Conservation (phyloP, 2,329 filamentous ascomycete genomes). For the Trichoderma semiorbis region DNA sequence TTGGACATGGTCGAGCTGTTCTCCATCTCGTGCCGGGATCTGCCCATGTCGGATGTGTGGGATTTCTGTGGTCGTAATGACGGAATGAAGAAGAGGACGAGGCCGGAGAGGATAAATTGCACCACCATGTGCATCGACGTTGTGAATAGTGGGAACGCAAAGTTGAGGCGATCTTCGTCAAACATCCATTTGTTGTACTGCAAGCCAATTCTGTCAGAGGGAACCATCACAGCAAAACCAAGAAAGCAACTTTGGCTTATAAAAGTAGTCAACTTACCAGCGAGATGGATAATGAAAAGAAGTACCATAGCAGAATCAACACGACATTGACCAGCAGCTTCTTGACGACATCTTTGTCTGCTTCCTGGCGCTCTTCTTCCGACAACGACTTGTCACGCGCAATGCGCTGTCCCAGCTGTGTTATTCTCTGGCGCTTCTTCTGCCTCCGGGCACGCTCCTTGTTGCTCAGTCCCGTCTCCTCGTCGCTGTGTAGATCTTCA, state of each 20-base stretch:
- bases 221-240: background rate
- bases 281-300: slow-evolving; percentile 91
- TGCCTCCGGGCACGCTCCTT: slow-evolving; percentile 67
- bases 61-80: slow-evolving; percentile 66
- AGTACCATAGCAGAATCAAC: slow-evolving; percentile 83
- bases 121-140: slow-evolving; percentile 95
- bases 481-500: slow-evolving; percentile 76
- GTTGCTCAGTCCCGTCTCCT: slow-evolving; percentile 81
- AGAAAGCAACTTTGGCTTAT: background rate
- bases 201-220: slow-evolving; percentile 21
- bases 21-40: slow-evolving; percentile 51
- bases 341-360: slow-evolving; percentile 69
- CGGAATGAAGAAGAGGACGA: slow-evolving; percentile 79
- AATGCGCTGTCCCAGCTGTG: slow-evolving; percentile 66
- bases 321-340: slow-evolving; percentile 69
- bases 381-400: slow-evolving; percentile 57
- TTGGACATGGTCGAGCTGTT: slow-evolving; percentile 72
- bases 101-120: slow-evolving; percentile 75
- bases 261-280: slow-evolving; percentile 57
- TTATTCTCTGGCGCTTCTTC: slow-evolving; percentile 64
- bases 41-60: slow-evolving; percentile 47
- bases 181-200: slow-evolving; percentile 99
- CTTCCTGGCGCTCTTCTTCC: slow-evolving; percentile 70
- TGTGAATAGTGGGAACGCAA: slow-evolving; percentile 91
- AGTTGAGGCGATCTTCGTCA: slow-evolving; percentile 76